Evolutionary conservation across 2,329 filamentous ascomycete genomes (phyloP).

Genomic region (Penicillium sp.): DNA sequence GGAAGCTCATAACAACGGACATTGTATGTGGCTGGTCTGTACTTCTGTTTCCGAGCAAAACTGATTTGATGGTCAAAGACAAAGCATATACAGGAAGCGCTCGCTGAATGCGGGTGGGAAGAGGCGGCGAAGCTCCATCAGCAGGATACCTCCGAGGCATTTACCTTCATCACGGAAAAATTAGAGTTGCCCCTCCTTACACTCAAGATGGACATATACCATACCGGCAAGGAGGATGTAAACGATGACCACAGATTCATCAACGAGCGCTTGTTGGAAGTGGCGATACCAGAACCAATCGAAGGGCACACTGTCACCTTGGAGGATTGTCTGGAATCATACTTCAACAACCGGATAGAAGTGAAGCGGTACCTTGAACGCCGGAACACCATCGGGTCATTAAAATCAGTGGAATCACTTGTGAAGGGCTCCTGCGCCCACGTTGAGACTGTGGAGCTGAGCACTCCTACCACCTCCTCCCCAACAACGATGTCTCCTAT

Average conservation of each 20-base stretch:
- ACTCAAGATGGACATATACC: slow-evolving; percentile 92
- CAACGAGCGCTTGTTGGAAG: slow-evolving; percentile 86
- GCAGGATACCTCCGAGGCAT: slow-evolving; percentile 95
- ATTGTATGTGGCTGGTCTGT: slow-evolving; percentile 60
- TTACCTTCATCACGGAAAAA: slow-evolving; percentile 90
- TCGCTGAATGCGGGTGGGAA: slow-evolving; percentile 86
- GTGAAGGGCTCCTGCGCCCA: slow-evolving; percentile 45
- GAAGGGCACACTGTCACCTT: slow-evolving; percentile 75
- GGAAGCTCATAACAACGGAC: slow-evolving; percentile 82
- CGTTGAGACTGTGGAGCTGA: slow-evolving; percentile 50
- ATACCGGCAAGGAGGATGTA: slow-evolving; percentile 81
- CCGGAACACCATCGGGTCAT: slow-evolving; percentile 60
- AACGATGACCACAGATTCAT: slow-evolving; percentile 93
- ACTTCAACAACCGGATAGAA: slow-evolving; percentile 93
- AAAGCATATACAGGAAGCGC: slow-evolving; percentile 76
- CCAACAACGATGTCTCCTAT: slow-evolving; percentile 32
- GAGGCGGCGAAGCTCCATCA: slow-evolving; percentile 79
- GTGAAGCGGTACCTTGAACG: slow-evolving; percentile 76
- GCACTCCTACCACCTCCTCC: slow-evolving; percentile 41
- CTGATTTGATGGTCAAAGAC: slow-evolving; percentile 60
- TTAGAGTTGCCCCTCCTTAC: slow-evolving; percentile 86
- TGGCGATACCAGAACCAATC: slow-evolving; percentile 74
- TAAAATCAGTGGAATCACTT: slow-evolving; percentile 41
- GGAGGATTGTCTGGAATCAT: slow-evolving; percentile 89
- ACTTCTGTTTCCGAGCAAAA: not conserved